A percentile compares a stretch with the other conserved stretches of the same genome.
Conservation (phyloP, 2,329 filamentous ascomycete species). For the Xylaria sp. region DNA sequence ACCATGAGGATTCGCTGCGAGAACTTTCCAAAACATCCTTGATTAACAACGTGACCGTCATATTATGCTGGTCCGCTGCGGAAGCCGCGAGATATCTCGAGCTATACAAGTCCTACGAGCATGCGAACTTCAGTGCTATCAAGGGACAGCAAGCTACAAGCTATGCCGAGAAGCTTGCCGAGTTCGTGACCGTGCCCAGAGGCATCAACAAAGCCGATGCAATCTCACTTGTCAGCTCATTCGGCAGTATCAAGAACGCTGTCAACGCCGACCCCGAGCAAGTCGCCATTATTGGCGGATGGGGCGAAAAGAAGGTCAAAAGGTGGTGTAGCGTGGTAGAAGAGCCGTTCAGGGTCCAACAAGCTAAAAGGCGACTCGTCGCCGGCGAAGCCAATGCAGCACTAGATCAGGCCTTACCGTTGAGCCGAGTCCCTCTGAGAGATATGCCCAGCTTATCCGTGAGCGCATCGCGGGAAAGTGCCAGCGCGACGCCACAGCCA, state of each 20-base stretch:
- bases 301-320: slow-evolving; percentile 95
- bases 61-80: slow-evolving; percentile 93
- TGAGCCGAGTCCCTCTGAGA: slow-evolving; percentile 55
- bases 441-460: slow-evolving; percentile 52
- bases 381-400: slow-evolving; percentile 44
- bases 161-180: slow-evolving; percentile 87
- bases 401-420: slow-evolving; percentile 55
- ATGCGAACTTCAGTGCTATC: slow-evolving; percentile 83
- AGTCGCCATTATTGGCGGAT: slow-evolving; percentile 84
- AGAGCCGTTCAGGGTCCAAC: slow-evolving; percentile 84
- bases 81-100: slow-evolving; percentile 95
- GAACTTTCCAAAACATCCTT: slow-evolving; percentile 93
- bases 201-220: slow-evolving; percentile 96
- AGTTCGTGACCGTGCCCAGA: slow-evolving; percentile 90
- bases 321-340: slow-evolving; percentile 84
- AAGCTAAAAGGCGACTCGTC: slow-evolving; percentile 63
- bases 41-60: slow-evolving; percentile 90
- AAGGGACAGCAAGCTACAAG: slow-evolving; percentile 83
- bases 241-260: slow-evolving; percentile 87
- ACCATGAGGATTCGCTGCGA: slow-evolving; percentile 89
- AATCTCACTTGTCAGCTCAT: slow-evolving; percentile 87
- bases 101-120: slow-evolving; percentile 93
- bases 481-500: slow-evolving; percentile 42
- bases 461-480: slow-evolving; percentile 42
- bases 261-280: slow-evolving; percentile 90